These are phyloP conservation scores for Colletotrichum paranaense DNA, from an alignment of 2,329 filamentous ascomycete genomes.

Conservation along the genomic window DNA sequence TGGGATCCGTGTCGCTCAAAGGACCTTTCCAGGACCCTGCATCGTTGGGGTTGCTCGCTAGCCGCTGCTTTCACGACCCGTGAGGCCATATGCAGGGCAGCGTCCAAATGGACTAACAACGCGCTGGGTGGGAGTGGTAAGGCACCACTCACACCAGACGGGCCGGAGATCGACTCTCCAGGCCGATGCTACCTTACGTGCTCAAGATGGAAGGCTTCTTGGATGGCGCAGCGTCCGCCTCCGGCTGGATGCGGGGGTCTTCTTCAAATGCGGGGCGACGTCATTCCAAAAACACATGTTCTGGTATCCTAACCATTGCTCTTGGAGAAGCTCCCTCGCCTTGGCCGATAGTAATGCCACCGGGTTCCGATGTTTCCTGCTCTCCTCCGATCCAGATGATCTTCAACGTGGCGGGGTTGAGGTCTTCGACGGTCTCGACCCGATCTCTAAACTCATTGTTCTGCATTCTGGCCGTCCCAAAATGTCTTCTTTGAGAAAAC, in stretches of 20 bases:
- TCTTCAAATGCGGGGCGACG: slow-evolving; percentile 21
- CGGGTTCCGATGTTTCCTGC: not conserved
- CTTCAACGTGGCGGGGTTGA: slow-evolving; percentile 13
- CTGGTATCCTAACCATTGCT: not conserved
- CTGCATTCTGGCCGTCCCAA: slow-evolving; percentile 8
- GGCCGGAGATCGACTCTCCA: not conserved
- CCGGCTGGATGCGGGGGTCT: not conserved
- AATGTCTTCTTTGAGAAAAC: slow-evolving; percentile 15
- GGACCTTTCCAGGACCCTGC: slow-evolving; percentile 2
- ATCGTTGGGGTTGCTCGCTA: not conserved
- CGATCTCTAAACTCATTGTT: slow-evolving; percentile 19
- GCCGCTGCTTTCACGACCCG: slow-evolving; percentile 1
- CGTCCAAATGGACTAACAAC: not conserved
- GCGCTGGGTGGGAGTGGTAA: not conserved
- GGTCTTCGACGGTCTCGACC: slow-evolving; percentile 25
- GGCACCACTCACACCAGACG: not conserved
- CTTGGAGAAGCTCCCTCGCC: slow-evolving; percentile 4
- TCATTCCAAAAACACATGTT: slow-evolving; percentile 17
- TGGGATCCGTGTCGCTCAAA: slow-evolving; percentile 22
- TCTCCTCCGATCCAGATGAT: slow-evolving; percentile 21
- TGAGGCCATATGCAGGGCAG: not conserved
- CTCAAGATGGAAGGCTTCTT: slow-evolving; percentile 2
- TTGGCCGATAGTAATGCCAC: not conserved
- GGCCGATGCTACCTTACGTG: slow-evolving; percentile 1
- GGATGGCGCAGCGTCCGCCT: slow-evolving; percentile 3